Evolutionary conservation across 148 eudicot species (phyloP), one percentile per base, ranked within the genome.

Genomic region (Spergularia marina): DNA sequence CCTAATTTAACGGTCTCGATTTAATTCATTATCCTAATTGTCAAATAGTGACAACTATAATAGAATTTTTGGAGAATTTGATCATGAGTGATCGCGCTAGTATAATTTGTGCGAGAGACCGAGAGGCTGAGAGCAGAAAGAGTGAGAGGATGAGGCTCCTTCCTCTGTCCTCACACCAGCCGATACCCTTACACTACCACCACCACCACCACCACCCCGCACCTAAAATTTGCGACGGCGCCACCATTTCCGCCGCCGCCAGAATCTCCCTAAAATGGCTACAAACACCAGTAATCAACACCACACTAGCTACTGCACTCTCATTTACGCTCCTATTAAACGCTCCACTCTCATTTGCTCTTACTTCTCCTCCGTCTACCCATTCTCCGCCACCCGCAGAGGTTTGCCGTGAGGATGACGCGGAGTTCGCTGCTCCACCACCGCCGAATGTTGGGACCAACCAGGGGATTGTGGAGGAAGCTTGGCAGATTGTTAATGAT

Each of bases 401-500:
- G 59, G 54, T 68, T 51, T 87, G 95, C 40, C 79, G 79, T 12
- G 92, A 82, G 39, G 86, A 80, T 1, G 84, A 79, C 65, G 72
- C 17, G 23, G 77, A 70, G 63, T 72, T 55, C 72, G 64, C 10
- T 20, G 39, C 25, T 34, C 13, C 56, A 6, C 12, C 57, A 1
- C 76, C 86, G 62, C 71, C 70, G 3, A 70, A 78, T 53, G 60
- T 70, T 70, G 79, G 62, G 61, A 85, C 87, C 4, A 88, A 90
- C 66, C 84, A 90, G 55, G 91, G 76, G 2, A 85, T 94, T 70
- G 98, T 94, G 56, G 91, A 90, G 79, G 97, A 94, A 80, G 98
- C 96, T 62, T 94, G 98, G 98, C 84, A 90, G 85, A 90, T 94
- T 81, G 92, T 94, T 58, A 83, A 87, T 73, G 96, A 94, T 0